These are phyloP conservation scores for Xylariaceae sp. DNA, from an alignment of 2,329 filamentous ascomycete species.

Conservation along the genomic window DNA sequence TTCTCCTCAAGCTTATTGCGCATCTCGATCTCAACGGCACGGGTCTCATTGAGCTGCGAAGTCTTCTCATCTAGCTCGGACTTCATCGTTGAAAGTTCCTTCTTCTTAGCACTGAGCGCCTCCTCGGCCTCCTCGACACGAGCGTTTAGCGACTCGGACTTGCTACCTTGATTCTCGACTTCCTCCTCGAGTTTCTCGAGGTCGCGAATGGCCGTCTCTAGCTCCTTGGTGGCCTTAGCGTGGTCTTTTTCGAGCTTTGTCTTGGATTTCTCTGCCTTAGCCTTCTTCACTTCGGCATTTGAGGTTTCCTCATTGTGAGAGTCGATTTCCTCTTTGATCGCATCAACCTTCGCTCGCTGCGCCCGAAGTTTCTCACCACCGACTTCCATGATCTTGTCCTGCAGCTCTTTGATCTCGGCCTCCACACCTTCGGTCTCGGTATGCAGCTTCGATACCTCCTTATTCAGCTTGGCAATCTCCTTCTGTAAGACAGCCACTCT, in stretches of 20 bases:
- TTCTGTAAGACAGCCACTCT: constrained; percentile 74
- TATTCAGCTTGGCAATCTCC: constrained; percentile 73
- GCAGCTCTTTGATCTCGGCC: constrained; percentile 86
- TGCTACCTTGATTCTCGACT: constrained; percentile 74
- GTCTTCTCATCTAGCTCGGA: constrained; percentile 84
- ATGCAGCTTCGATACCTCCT: constrained; percentile 78
- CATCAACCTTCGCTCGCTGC: constrained; percentile 89
- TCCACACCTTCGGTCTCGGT: constrained; percentile 88
- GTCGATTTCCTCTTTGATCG: constrained; percentile 82
- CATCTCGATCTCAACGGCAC: constrained; percentile 95
- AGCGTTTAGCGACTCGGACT: constrained; percentile 71
- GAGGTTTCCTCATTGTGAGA: constrained; percentile 81
- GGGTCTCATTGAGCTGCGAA: constrained; percentile 82
- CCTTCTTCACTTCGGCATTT: constrained; percentile 81
- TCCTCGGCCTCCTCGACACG: constrained; percentile 83
- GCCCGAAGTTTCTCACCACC: constrained; percentile 90
- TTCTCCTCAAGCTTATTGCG: constrained; percentile 96
- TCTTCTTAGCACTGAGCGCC: constrained; percentile 75
- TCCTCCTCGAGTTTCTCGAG: constrained; percentile 78
- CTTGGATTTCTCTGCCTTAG: constrained; percentile 92
- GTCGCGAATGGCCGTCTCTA: constrained; percentile 71
- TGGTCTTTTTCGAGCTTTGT: constrained; percentile 84
- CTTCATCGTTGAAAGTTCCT: constrained; percentile 79
- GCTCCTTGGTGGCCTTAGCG: constrained; percentile 76
- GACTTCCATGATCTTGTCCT: constrained; percentile 98